Evolutionary conservation across 192 early-diverging fungal species (phyloP), one percentile per base, ranked within the genome.

Genomic region (Coemansia sp.): DNA sequence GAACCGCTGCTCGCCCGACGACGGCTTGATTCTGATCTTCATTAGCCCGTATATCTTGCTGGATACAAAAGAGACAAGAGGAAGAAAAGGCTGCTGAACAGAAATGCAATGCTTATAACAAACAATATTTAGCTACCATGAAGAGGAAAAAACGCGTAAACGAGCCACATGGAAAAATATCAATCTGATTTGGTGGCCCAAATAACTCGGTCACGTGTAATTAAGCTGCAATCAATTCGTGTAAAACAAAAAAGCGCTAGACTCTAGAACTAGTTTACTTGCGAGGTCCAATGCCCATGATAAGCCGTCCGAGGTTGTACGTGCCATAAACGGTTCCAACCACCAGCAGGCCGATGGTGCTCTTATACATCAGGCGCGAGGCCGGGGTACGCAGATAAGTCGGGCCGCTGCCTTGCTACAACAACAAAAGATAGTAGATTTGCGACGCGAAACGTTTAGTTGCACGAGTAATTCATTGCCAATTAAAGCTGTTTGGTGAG

Each of bases 391-490:
- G 79, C 66, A 65, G 41, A 52, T 77, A 82, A 55, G 72, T 76
- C 25, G 79, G 79, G 14, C 64, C 69, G 54, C 76, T 74, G 27
- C 74, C 74, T 21, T 49, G 51, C 74, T 82, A 76, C 39, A 76
- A 37, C 9, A 26, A 26, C 49, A 31, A 43, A 62, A 62, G 41
- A 45, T 45, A 45, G n/a, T 45, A 12, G 41, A 45, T 45, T 45
- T 45, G 41, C 31, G 6, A 6, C 31, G 8, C 31, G 1, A 29
- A 29, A 35, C 6, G 31, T 35, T 35, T 8, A 35, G 31, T 8
- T 35, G 31, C 31, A 8, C 31, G 31, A 7, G 31, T 35, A 35
- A 35, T 45, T 45, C 16, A 16, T 45, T n/a, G 14, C 14, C 11
- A 45, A 16, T 45, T 45, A 45, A 12, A 9, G 41, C 12, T 45